Conservation (phyloP, 2,329 filamentous ascomycete genomes). For the Scorias spongiosa region DNA sequence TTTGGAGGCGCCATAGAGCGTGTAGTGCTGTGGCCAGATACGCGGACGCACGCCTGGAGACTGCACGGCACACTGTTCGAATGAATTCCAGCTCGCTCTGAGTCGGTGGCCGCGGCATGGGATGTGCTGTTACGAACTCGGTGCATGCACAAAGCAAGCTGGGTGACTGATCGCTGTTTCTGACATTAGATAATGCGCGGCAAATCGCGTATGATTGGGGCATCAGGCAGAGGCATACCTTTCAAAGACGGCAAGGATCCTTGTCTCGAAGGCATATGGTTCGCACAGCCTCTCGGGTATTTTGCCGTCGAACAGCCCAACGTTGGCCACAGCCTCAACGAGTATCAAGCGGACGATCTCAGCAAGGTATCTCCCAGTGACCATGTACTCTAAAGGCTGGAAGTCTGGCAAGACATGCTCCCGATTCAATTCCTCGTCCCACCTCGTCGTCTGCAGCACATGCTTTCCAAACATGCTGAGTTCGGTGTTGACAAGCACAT, state of each 20-base stretch:
- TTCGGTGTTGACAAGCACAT: constrained; percentile 51
- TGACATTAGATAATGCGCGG: neutral
- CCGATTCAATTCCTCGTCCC: constrained; percentile 45
- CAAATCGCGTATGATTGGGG: neutral
- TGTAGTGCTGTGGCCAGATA: constrained; percentile 50
- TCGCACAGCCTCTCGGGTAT: constrained; percentile 35
- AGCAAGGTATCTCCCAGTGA: constrained; percentile 47
- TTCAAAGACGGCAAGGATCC: constrained; percentile 43
- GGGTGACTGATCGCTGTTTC: constrained; percentile 24
- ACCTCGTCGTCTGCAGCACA: constrained; percentile 42
- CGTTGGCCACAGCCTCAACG: constrained; percentile 41
- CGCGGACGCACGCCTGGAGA: constrained; percentile 44
- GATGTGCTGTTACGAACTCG: constrained; percentile 37
- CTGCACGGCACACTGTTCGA: constrained; percentile 34
- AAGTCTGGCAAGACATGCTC: constrained; percentile 45
- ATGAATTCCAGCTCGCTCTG: constrained; percentile 34
- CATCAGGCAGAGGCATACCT: constrained; percentile 2
- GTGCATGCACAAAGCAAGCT: constrained; percentile 25
- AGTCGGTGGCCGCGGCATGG: constrained; percentile 23
- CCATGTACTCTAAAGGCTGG: constrained; percentile 50
- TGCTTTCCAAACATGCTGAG: constrained; percentile 50
- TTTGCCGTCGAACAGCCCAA: constrained; percentile 41
- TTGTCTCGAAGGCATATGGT: constrained; percentile 44
- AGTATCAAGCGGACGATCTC: constrained; percentile 48
- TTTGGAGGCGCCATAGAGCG: constrained; percentile 42